These are phyloP conservation scores for Penicillium brevicompactum DNA, from an alignment of 2,329 filamentous ascomycete genomes.

Conservation along the genomic window DNA sequence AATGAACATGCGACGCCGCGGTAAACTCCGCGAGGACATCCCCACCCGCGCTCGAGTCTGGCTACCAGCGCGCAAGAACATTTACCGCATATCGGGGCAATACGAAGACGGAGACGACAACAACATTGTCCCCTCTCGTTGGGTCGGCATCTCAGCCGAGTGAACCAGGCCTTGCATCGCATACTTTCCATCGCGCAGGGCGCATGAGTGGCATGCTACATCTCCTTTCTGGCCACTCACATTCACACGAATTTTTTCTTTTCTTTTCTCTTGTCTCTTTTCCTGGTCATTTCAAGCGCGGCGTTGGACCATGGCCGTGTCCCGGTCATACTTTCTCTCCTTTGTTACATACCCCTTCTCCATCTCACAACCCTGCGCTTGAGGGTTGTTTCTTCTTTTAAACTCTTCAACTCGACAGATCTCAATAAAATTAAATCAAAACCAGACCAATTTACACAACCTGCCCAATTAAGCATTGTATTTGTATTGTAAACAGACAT, in stretches of 20 bases:
- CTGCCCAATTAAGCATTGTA: no score
- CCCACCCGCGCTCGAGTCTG: slow-evolving; percentile 61
- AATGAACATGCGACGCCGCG: slow-evolving; percentile 67
- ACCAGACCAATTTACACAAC: background rate
- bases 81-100: slow-evolving; percentile 20
- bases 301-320: slow-evolving; percentile 24
- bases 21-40: slow-evolving; percentile 60
- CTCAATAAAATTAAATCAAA: slow-evolving; percentile 1
- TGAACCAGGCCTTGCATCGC: background rate
- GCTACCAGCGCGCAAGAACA: slow-evolving; percentile 57
- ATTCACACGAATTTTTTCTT: slow-evolving; percentile 13
- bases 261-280: background rate
- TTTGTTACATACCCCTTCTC: slow-evolving; percentile 15
- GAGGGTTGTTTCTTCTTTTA: slow-evolving; percentile 10
- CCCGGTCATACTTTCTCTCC: slow-evolving; percentile 15
- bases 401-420: background rate
- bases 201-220: slow-evolving; percentile 5
- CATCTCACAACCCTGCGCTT: background rate
- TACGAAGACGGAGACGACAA: slow-evolving; percentile 27
- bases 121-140: slow-evolving; percentile 23
- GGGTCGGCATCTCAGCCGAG: slow-evolving; percentile 24
- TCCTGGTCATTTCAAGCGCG: slow-evolving; percentile 17
- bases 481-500: background rate
- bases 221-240: slow-evolving; percentile 1
- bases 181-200: slow-evolving; percentile 12